phyloP scores from a whole-genome alignment of 2,329 filamentous ascomycete species.

The Didymella arachidicola region DNA sequence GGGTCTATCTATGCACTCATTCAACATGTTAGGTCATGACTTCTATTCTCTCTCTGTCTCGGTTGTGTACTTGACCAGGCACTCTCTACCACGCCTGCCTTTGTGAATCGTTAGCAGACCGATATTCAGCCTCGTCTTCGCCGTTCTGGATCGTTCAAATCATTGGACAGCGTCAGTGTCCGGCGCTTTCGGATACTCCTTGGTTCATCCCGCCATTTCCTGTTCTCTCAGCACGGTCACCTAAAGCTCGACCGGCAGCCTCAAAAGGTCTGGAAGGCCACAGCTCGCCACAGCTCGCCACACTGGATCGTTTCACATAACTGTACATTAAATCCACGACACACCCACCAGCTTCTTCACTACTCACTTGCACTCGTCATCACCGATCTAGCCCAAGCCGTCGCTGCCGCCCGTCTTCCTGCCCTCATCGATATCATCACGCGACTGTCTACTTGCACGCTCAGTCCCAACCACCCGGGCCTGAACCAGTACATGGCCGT shows the following conservation, averaged over 20 bases:
- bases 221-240: constrained; percentile 29
- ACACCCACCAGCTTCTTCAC: background rate
- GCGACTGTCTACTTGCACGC: constrained; percentile 14
- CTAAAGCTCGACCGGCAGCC: constrained; percentile 16
- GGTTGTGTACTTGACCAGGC: constrained; percentile 10
- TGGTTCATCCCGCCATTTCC: constrained; percentile 9
- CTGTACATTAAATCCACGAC: constrained; percentile 5
- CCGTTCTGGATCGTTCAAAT: constrained; percentile 1
- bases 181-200: constrained; percentile 4
- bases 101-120: constrained; percentile 5
- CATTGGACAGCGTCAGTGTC: constrained; percentile 11
- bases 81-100: constrained; percentile 1
- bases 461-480: constrained; percentile 13
- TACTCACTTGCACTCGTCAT: background rate
- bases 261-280: constrained; percentile 13
- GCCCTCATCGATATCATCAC: constrained; percentile 14
- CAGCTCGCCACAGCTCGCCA: constrained; percentile 7
- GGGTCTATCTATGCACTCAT: constrained; percentile 22
- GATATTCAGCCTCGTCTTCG: constrained; percentile 6
- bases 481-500: constrained; percentile 34
- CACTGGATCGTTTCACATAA: constrained; percentile 19
- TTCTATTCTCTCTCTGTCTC: constrained; percentile 14
- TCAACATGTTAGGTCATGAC: constrained; percentile 21
- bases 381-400: background rate
- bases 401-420: constrained; percentile 2